phyloP scores from a whole-genome alignment of 306 rosid genomes.

The Neltuma alba region DNA sequence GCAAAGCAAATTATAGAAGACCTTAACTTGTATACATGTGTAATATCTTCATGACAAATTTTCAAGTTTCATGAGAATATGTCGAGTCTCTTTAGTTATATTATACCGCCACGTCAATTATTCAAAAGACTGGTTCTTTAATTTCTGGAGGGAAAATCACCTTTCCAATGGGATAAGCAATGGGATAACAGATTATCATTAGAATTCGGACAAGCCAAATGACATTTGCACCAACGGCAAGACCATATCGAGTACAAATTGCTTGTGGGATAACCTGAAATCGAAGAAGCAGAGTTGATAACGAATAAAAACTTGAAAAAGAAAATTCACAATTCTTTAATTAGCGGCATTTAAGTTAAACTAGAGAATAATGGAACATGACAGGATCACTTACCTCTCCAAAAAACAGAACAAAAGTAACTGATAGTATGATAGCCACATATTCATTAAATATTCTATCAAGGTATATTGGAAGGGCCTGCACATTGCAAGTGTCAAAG shows the following conservation, averaged over 20 bases:
- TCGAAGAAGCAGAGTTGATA: background rate
- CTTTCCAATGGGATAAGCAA: conserved; percentile 94
- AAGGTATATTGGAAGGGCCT: conserved; percentile 97
- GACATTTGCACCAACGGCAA: conserved; percentile 93
- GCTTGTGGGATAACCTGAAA: conserved; percentile 96
- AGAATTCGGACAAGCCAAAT: conserved; percentile 77
- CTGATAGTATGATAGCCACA: conserved; percentile 93
- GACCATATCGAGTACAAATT: conserved; percentile 94
- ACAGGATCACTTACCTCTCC: conserved; percentile 75
- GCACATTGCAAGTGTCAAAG: conserved; percentile 55
- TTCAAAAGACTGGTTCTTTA: conserved; percentile 19
- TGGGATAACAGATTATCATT: conserved; percentile 87
- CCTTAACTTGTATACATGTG: conserved; percentile 3
- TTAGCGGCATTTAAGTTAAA: conserved; percentile 16
- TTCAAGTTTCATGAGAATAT: conserved; percentile 8
- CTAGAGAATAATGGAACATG: background rate
- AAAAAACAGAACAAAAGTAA: conserved; percentile 84
- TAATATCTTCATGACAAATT: background rate
- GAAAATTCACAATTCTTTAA: background rate
- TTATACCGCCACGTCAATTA: conserved; percentile 15
- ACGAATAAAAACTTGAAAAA: background rate
- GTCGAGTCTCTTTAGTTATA: conserved; percentile 1
- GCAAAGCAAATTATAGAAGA: conserved; percentile 18
- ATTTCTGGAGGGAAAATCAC: conserved; percentile 40
- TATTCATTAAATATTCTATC: conserved; percentile 89